Base-by-base conservation (phyloP, 2,329 filamentous ascomycete genomes). In the Aspergillus aculeatus region DNA sequence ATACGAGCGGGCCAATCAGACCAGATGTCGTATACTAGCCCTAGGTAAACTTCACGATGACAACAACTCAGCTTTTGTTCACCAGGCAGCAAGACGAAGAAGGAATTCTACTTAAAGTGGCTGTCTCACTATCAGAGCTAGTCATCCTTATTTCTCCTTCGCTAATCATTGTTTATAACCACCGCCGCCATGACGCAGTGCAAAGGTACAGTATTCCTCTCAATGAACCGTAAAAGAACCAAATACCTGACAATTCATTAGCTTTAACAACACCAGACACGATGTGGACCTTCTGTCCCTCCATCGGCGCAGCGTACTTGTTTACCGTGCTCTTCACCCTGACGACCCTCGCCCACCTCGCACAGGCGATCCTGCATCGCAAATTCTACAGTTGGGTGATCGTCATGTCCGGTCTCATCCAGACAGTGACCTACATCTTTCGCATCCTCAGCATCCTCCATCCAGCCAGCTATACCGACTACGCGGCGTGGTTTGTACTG, bases 241-340 rank as follows among this genome's bases (percentile, higher is more conserved):
- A 4, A 23, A 6, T 19, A 9, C 14, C 5, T 19, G 1, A 23
- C 5, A 14, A 24, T 7, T 1, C 2, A 44, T 14, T 38, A 52
- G 50, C 50, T 23, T 23, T 52, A 19, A 41, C 50, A 9, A 41
- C 32, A 5, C 50, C 31, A 21, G 38, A 52, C 19, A 52, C 50
- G 5, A 52, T 52, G 50, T 52, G 50, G 50, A 38, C 38, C 31
- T 52, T 52, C 2, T 52, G 50, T 26, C 50, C 50, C 50, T 52
- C 50, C 0, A 23, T 38, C 12, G 32, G 19, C 1, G 50, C 50
- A 3, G 32, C 50, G 5, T 52, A 52, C 32, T 5, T 52, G 11
- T 52, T 52, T n/a, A 52, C 50, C 50, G 38, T 52, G 12, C 50
- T 52, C 4, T 52, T 52, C 9, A 32, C 50, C 21, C 32, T 52